These are phyloP conservation scores for Cutaneotrichosporon arboriforme DNA, from an alignment of 1,284 basidiomycete genomes.

Conservation along the genomic window DNA sequence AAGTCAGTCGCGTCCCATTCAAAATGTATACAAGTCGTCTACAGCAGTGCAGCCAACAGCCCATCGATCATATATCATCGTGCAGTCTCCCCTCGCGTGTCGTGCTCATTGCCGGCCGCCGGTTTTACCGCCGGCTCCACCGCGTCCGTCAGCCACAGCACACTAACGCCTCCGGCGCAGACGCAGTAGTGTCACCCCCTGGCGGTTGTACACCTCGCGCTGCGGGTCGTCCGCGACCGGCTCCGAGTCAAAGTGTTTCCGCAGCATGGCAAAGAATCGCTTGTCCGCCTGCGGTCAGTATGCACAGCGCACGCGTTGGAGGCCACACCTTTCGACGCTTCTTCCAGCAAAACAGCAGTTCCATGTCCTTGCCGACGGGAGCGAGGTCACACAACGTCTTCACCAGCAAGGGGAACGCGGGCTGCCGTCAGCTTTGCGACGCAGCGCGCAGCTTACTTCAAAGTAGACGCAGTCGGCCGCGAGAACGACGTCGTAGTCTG, in stretches of 20 bases:
- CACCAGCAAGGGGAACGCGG: conserved; percentile 83
- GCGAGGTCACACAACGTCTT: conserved; percentile 67
- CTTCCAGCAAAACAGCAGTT: conserved; percentile 86
- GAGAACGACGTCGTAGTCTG: conserved; percentile 55
- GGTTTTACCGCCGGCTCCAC: too few species aligned
- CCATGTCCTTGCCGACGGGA: conserved; percentile 52
- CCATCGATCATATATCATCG: too few species aligned
- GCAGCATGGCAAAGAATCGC: conserved; percentile 76
- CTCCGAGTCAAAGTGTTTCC: conserved; percentile 65
- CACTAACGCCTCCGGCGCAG: conserved; percentile 17
- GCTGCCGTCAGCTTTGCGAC: conserved; percentile 37
- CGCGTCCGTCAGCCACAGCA: too few species aligned
- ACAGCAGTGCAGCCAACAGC: too few species aligned
- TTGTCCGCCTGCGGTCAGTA: conserved; percentile 69
- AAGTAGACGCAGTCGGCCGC: conserved; percentile 94
- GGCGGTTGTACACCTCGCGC: conserved; percentile 37
- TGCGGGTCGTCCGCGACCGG: conserved; percentile 43
- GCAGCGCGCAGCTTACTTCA: conserved; percentile 50
- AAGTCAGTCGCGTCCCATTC: too few species aligned
- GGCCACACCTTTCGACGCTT: conserved; percentile 73
- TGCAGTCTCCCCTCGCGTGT: too few species aligned
- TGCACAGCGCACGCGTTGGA: background rate
- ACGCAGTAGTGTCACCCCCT: conserved; percentile 41
- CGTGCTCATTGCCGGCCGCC: too few species aligned
- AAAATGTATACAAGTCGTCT: too few species aligned